Percentiles rank a stretch among this genome's conserved stretches.
Evolutionary conservation across 805 yeast species (phyloP).

Genomic region (Candida railenensis): DNA sequence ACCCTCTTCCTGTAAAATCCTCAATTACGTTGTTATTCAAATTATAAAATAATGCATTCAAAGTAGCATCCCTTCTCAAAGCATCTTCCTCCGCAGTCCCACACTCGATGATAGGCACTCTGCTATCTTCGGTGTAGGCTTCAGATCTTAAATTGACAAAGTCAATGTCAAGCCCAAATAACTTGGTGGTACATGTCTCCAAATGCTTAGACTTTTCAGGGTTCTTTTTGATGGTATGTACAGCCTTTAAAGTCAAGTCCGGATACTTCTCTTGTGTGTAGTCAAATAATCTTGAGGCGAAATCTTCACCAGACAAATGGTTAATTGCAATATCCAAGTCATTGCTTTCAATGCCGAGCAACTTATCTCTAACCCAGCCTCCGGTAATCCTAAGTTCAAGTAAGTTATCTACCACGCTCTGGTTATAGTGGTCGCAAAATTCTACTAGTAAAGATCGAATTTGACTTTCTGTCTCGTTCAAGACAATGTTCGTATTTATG

Average conservation of each 20-base stretch:
- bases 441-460: conserved; percentile 41
- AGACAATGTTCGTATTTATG: conserved; percentile 21
- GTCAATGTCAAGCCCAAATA: conserved; percentile 84
- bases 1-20: conserved; percentile 78
- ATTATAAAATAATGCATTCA: conserved; percentile 90
- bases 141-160: conserved; percentile 91
- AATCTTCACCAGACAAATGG: conserved; percentile 77
- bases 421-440: conserved; percentile 39
- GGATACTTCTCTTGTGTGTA: conserved; percentile 37
- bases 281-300: conserved; percentile 64
- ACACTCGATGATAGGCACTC: conserved; percentile 80
- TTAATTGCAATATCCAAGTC: conserved; percentile 94
- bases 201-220: conserved; percentile 96
- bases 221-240: conserved; percentile 84
- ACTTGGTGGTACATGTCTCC: conserved; percentile 91
- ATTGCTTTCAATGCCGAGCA: conserved; percentile 74
- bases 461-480: conserved; percentile 42
- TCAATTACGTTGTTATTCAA: conserved; percentile 67
- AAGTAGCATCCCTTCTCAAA: conserved; percentile 88
- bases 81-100: conserved; percentile 96
- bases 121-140: conserved; percentile 73
- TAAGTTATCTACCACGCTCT: conserved; percentile 10
- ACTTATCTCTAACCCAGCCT: conserved; percentile 97
- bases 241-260: conserved; percentile 32
- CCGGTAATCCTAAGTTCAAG: conserved; percentile 82